A percentile compares a stretch with the other conserved stretches of the same genome.
These are phyloP conservation scores for Zymoseptoria pseudotritici DNA, from an alignment of 2,329 filamentous ascomycete genomes.

Conservation along the genomic window DNA sequence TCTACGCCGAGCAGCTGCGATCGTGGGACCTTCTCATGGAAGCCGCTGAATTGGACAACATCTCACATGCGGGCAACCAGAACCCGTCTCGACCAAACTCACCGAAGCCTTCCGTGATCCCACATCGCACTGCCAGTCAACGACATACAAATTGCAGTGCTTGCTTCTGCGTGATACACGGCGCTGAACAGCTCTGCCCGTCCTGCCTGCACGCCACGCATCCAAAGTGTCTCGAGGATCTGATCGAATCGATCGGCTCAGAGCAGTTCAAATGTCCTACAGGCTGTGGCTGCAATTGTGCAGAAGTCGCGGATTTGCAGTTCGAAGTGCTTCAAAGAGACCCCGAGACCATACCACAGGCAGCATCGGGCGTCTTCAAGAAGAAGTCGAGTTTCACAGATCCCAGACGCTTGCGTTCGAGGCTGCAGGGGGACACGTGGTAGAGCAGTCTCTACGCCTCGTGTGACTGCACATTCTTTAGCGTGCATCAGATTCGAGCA, in stretches of 20 bases:
- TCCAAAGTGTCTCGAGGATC: slow-evolving; percentile 18
- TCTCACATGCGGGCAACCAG: slow-evolving; percentile 28
- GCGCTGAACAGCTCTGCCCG: slow-evolving; percentile 25
- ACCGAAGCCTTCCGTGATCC: neutral
- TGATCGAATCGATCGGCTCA: slow-evolving; percentile 6
- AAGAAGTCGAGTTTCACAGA: slow-evolving; percentile 23
- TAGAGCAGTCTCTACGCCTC: neutral
- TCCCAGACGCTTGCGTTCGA: slow-evolving; percentile 19
- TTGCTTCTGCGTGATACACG: slow-evolving; percentile 21
- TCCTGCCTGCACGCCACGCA: slow-evolving; percentile 26
- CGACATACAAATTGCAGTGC: slow-evolving; percentile 21
- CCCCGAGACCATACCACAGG: neutral
- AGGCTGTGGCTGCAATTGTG: slow-evolving; percentile 27
- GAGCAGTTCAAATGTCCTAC: slow-evolving; percentile 22
- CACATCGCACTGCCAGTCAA: neutral
- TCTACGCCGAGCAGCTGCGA: slow-evolving; percentile 53
- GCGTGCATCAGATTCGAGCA: neutral
- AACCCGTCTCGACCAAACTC: neutral
- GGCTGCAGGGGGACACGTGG: slow-evolving; percentile 14
- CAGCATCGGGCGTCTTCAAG: slow-evolving; percentile 4
- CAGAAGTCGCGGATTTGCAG: slow-evolving; percentile 6
- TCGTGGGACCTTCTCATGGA: slow-evolving; percentile 50
- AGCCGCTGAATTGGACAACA: slow-evolving; percentile 51
- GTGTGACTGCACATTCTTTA: neutral
- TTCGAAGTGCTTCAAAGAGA: slow-evolving; percentile 5